Evolutionary conservation across 345 rosid species (phyloP), one percentile per base, ranked within the genome.

Genomic region (Citrus cavaleriei): DNA sequence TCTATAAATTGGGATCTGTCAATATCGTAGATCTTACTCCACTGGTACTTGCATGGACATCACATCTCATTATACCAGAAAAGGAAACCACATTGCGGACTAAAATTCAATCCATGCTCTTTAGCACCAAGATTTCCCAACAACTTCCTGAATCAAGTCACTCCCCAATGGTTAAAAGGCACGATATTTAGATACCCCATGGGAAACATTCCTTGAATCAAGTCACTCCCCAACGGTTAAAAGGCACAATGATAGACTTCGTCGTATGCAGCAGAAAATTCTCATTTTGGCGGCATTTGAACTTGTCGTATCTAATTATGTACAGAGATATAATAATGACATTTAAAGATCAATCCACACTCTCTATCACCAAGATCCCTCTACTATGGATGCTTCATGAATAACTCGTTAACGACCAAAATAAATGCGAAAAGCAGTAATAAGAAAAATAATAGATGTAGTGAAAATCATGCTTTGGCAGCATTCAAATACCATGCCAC

Each of bases 341-440:
- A 62, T 75, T 40, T 13, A 63, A 28, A 27, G 16, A 42, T 28
- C 2, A 7, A 75, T 42, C 59, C 42, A 75, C 7, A 28, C 27
- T 46, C n/a, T 63, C n/a, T 63, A 63, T 21, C 58, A 63, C 46
- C 70, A 75, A 63, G 60, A 75, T 75, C 30, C 49, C 58, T 18
- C 40, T 42, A 37, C 49, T 18, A 64, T 7, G 35, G 64, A 75
- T 24, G 5, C 24, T 62, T 22, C 28, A 28, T 75, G 30, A 75
- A 75, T 62, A 46, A 75, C 78, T 49, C 34, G 32, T 9, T 30
- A 75, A 13, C 9, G 13, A 64, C 60, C n/a, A 49, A 21, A 64
- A 64, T 22, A 30, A 49, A 64, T 21, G 34, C 0, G 58, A 32
- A 30, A 38, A 75, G 22, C 32, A 10, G 7, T 6, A 32, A 5